Conservation (phyloP, 371 early-diverging fungal genomes). For the Lichtheimia corymbifera region DNA sequence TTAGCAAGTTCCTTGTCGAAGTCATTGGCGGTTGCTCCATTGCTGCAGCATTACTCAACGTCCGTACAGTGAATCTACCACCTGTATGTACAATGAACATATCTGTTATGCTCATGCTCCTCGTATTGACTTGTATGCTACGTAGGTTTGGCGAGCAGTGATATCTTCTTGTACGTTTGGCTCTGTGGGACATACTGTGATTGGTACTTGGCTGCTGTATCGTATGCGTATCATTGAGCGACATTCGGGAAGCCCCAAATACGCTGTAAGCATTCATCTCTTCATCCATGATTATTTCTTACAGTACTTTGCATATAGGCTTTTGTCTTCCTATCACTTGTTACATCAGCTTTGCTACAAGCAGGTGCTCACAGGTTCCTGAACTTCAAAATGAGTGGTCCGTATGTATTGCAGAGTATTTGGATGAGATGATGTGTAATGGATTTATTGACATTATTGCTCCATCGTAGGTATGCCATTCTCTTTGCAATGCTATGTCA, state of each 20-base stretch:
- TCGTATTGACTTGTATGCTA: not conserved
- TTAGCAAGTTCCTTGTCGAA: conserved; percentile 62
- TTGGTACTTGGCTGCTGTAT: conserved; percentile 67
- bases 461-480: conserved; percentile 47
- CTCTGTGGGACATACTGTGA: conserved; percentile 57
- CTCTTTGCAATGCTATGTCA: conserved; percentile 66
- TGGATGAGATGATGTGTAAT: not conserved
- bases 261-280: conserved; percentile 41
- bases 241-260: conserved; percentile 70
- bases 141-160: conserved; percentile 59
- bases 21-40: conserved; percentile 60
- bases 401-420: conserved; percentile 50
- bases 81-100: conserved; percentile 1
- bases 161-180: conserved; percentile 56
- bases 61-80: conserved; percentile 6
- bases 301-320: conserved; percentile 38
- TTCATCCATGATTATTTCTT: not conserved
- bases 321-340: conserved; percentile 53
- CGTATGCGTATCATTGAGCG: conserved; percentile 73
- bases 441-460: not conserved
- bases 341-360: conserved; percentile 56
- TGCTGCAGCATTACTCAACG: conserved; percentile 48
- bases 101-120: not conserved
- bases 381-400: conserved; percentile 71
- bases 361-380: conserved; percentile 59